Evolutionary conservation across 2,329 filamentous ascomycete genomes (phyloP).

Genomic region (Arthroderma uncinatum): DNA sequence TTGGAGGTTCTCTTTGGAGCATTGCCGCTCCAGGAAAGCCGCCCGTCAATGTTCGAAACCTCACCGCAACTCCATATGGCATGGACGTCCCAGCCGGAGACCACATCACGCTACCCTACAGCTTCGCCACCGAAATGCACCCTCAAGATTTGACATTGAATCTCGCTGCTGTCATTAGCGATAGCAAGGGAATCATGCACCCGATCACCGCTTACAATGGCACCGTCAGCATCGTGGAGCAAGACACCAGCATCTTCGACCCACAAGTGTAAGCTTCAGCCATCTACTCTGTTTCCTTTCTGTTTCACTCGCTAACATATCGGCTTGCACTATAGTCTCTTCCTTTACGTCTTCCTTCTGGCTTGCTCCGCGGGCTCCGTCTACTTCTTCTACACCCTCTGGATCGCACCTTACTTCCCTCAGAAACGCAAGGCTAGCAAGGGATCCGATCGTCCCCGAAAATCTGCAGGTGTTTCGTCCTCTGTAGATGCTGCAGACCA

Average conservation of each 20-base stretch:
- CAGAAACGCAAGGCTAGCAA: constrained; percentile 56
- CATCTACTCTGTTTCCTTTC: constrained; percentile 1
- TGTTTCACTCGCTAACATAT: constrained; percentile 10
- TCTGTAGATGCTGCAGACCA: constrained; percentile 52
- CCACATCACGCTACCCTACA: constrained; percentile 66
- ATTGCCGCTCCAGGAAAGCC: constrained; percentile 44
- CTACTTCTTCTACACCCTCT: constrained; percentile 98
- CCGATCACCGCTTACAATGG: constrained; percentile 71
- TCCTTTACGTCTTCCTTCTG: constrained; percentile 87
- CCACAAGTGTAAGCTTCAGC: constrained; percentile 69
- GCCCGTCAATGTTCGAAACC: constrained; percentile 63
- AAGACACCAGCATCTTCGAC: constrained; percentile 82
- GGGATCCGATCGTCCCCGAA: constrained; percentile 55
- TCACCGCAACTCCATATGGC: constrained; percentile 66
- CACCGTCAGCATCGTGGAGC: constrained; percentile 76
- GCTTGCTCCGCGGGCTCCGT: constrained; percentile 65
- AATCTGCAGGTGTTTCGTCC: constrained; percentile 52
- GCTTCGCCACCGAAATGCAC: constrained; percentile 81
- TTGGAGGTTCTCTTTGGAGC: constrained; percentile 63
- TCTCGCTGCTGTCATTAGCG: constrained; percentile 62
- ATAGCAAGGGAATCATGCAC: constrained; percentile 56
- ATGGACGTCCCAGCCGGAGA: constrained; percentile 63
- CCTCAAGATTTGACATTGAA: constrained; percentile 77
- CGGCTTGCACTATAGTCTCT: constrained; percentile 53
- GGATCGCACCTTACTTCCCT: constrained; percentile 91